phyloP scores from a whole-genome alignment of 805 yeast genomes.

The Pichia exigua region DNA sequence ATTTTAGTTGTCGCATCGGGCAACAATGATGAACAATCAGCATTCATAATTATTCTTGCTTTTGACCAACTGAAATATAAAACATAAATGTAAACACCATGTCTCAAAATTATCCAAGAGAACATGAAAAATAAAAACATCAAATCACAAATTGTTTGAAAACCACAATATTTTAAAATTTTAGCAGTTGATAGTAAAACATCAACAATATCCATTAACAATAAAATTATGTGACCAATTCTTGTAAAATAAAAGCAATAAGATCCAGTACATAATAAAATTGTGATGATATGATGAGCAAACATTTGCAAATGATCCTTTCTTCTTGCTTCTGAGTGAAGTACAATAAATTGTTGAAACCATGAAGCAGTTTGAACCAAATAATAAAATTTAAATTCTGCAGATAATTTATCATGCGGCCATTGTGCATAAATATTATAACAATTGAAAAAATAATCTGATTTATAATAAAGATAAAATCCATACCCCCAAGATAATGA shows the following conservation, averaged over 20 bases:
- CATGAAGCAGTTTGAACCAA: conserved; percentile 67
- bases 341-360: conserved; percentile 71
- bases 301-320: conserved; percentile 86
- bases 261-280: conserved; percentile 58
- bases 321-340: conserved; percentile 70
- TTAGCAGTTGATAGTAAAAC: conserved; percentile 66
- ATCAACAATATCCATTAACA: conserved; percentile 81
- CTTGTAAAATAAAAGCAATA: conserved; percentile 65
- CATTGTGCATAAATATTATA: conserved; percentile 57
- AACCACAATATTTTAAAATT: conserved; percentile 66
- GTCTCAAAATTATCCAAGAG: conserved; percentile 67
- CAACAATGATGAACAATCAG: conserved; percentile 30
- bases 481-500: conserved; percentile 49
- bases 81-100: conserved; percentile 62
- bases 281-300: conserved; percentile 79
- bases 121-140: conserved; percentile 61
- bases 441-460: conserved; percentile 53
- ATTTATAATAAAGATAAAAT: conserved; percentile 43
- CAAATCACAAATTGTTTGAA: conserved; percentile 50
- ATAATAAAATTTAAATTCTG: conserved; percentile 57
- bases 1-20: conserved; percentile 21
- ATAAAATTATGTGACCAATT: conserved; percentile 70
- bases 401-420: conserved; percentile 61
- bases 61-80: conserved; percentile 49
- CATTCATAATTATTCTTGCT: conserved; percentile 39